Evolutionary conservation across 2,329 filamentous ascomycete genomes (phyloP).

Genomic region (Aspergillus ibericus): DNA sequence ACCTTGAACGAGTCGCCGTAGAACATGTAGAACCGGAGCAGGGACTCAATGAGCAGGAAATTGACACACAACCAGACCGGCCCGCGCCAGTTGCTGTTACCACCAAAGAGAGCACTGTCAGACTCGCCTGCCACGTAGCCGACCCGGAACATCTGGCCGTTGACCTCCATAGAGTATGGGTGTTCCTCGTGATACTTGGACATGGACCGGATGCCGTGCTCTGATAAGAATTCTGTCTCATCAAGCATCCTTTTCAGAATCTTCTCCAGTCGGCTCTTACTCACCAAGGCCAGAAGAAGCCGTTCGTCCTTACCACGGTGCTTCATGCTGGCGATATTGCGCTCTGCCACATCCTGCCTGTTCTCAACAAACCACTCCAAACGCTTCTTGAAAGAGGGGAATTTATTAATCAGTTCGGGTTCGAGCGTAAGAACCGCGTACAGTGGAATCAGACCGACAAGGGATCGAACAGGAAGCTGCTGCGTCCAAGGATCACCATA

Average conservation of each 20-base stretch:
- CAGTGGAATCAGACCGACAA: slow-evolving; percentile 90
- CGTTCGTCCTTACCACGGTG: slow-evolving; percentile 88
- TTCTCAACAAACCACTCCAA: slow-evolving; percentile 94
- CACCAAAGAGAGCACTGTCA: slow-evolving; percentile 90
- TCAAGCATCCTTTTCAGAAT: slow-evolving; percentile 91
- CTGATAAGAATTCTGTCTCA: slow-evolving; percentile 87
- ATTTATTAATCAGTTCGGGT: slow-evolving; percentile 86
- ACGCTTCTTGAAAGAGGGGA: slow-evolving; percentile 89
- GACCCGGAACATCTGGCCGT: slow-evolving; percentile 84
- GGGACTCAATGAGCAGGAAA: slow-evolving; percentile 87
- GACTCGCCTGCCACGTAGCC: slow-evolving; percentile 94
- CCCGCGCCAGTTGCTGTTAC: slow-evolving; percentile 97
- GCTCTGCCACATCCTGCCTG: slow-evolving; percentile 78
- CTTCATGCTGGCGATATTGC: slow-evolving; percentile 91
- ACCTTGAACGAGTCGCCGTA: slow-evolving; percentile 86
- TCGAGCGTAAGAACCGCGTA: slow-evolving; percentile 91
- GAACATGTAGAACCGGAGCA: slow-evolving; percentile 96
- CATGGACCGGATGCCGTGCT: slow-evolving; percentile 86
- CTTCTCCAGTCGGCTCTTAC: slow-evolving; percentile 84
- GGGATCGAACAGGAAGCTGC: slow-evolving; percentile 85
- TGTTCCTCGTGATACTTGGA: slow-evolving; percentile 89
- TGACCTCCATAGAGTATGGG: slow-evolving; percentile 93
- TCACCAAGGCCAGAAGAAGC: slow-evolving; percentile 84
- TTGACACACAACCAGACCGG: slow-evolving; percentile 97
- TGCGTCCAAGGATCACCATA: slow-evolving; percentile 93